Conservation (phyloP, 306 rosid genomes). For the Vigna nakashimae region DNA sequence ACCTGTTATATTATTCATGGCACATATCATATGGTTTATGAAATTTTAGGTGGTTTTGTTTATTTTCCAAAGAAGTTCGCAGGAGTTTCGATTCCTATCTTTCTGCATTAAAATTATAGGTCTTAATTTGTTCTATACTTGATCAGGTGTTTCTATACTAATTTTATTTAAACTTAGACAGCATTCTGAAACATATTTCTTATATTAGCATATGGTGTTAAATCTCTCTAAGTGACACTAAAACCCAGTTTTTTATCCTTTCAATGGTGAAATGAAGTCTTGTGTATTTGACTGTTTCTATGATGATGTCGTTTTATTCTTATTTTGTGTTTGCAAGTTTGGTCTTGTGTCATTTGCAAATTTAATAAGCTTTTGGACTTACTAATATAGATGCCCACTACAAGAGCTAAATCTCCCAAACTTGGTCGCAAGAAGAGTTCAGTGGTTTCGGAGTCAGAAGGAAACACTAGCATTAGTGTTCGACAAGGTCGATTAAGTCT, state of each 20-base stretch:
- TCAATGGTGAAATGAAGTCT: constrained; percentile 1
- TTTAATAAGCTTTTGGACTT: constrained; percentile 37
- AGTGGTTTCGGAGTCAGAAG: constrained; percentile 58
- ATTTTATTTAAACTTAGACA: constrained; percentile 24
- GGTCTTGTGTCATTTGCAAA: constrained; percentile 21
- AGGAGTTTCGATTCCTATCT: constrained; percentile 15
- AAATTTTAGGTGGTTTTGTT: constrained; percentile 30
- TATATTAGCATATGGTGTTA: constrained; percentile 15
- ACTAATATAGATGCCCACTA: constrained; percentile 82
- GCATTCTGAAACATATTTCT: constrained; percentile 20
- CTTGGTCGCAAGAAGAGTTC: constrained; percentile 88
- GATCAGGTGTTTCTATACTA: constrained; percentile 32
- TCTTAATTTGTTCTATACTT: constrained; percentile 19
- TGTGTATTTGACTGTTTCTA: constrained; percentile 20
- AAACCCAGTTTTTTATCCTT: constrained; percentile 6
- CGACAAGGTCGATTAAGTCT: constrained; percentile 69
- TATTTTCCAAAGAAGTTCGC: constrained; percentile 11
- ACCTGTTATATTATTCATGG: background rate
- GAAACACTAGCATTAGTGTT: constrained; percentile 49
- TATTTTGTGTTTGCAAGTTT: background rate
- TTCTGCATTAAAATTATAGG: background rate
- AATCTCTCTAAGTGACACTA: constrained; percentile 8
- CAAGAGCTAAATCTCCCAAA: constrained; percentile 99
- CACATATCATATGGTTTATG: background rate
- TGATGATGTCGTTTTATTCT: background rate